These are phyloP conservation scores for Fonsecaea multimorphosa DNA, from an alignment of 2,329 filamentous ascomycete genomes.

Conservation along the genomic window DNA sequence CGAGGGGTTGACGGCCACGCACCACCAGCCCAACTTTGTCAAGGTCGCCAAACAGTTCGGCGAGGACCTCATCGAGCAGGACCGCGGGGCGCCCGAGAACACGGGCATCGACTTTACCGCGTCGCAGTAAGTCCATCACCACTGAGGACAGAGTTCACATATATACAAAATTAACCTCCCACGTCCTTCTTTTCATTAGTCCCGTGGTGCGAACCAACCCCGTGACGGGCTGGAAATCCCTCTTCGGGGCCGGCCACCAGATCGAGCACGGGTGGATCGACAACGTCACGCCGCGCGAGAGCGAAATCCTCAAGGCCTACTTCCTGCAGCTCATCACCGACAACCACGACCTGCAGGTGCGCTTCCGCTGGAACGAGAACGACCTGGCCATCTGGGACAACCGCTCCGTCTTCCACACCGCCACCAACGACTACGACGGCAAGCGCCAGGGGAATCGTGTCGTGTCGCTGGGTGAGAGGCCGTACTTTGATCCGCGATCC, in stretches of 20 bases:
- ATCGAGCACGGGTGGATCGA: slow-evolving; percentile 43
- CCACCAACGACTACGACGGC: slow-evolving; percentile 61
- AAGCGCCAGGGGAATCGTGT: slow-evolving; percentile 58
- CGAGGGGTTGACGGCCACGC: slow-evolving; percentile 49
- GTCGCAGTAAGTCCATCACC: slow-evolving; percentile 56
- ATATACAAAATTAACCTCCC: slow-evolving; percentile 10
- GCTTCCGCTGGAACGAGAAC: slow-evolving; percentile 49
- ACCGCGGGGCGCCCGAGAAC: slow-evolving; percentile 62
- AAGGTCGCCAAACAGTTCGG: slow-evolving; percentile 43
- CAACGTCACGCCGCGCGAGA: slow-evolving; percentile 45
- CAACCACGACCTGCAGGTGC: slow-evolving; percentile 52
- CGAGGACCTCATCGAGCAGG: slow-evolving; percentile 42
- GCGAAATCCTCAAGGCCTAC: slow-evolving; percentile 44
- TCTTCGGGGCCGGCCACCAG: slow-evolving; percentile 46
- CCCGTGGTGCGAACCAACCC: slow-evolving; percentile 67
- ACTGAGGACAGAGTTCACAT: no score
- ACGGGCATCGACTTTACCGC: slow-evolving; percentile 59
- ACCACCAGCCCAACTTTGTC: slow-evolving; percentile 44
- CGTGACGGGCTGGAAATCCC: slow-evolving; percentile 67
- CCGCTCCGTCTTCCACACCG: slow-evolving; percentile 61
- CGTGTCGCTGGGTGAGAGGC: slow-evolving; percentile 61
- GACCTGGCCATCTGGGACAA: slow-evolving; percentile 67
- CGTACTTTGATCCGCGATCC: slow-evolving; percentile 57
- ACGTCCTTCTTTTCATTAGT: slow-evolving; percentile 44
- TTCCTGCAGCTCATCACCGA: slow-evolving; percentile 46